Percentiles rank a stretch among this genome's conserved stretches.
Conservation (phyloP, 768 basidiomycete species). For the Psilocybe sp. region DNA sequence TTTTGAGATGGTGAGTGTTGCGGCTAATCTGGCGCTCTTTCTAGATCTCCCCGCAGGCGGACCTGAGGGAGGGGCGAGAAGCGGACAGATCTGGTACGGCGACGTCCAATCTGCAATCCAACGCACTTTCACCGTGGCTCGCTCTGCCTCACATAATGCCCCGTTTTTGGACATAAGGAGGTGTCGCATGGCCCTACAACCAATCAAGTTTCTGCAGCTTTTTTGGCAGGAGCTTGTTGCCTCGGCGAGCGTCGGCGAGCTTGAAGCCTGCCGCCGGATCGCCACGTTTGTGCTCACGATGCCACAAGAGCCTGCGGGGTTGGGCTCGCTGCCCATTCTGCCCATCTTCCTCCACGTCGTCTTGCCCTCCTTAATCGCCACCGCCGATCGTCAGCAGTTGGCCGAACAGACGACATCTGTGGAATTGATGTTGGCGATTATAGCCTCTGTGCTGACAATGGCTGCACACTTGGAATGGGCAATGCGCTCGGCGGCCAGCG, state of each 20-base stretch:
- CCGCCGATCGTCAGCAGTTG: conserved; percentile 51
- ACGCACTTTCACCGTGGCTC: conserved; percentile 52
- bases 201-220: conserved; percentile 58
- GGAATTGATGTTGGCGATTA: conserved; percentile 63
- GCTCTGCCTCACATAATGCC: conserved; percentile 48
- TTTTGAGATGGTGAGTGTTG: conserved; percentile 9
- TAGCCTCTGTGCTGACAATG: conserved; percentile 64
- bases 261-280: conserved; percentile 61
- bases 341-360: conserved; percentile 71
- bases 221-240: conserved; percentile 68
- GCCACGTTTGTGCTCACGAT: conserved; percentile 66
- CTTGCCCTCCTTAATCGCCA: conserved; percentile 57
- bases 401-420: conserved; percentile 54
- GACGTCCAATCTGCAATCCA: conserved; percentile 58
- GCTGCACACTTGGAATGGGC: conserved; percentile 74
- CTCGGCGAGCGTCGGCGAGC: conserved; percentile 53
- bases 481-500: conserved; percentile 48
- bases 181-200: conserved; percentile 56
- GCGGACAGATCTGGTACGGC: conserved; percentile 39
- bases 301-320: conserved; percentile 43
- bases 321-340: conserved; percentile 52
- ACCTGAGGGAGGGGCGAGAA: conserved; percentile 5
- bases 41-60: conserved; percentile 12
- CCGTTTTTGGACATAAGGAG: conserved; percentile 65
- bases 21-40: too few species aligned